A percentile compares a stretch with the other conserved stretches of the same genome.
phyloP scores from a whole-genome alignment of 2,329 filamentous ascomycete species.

The Metarhizium sp. region DNA sequence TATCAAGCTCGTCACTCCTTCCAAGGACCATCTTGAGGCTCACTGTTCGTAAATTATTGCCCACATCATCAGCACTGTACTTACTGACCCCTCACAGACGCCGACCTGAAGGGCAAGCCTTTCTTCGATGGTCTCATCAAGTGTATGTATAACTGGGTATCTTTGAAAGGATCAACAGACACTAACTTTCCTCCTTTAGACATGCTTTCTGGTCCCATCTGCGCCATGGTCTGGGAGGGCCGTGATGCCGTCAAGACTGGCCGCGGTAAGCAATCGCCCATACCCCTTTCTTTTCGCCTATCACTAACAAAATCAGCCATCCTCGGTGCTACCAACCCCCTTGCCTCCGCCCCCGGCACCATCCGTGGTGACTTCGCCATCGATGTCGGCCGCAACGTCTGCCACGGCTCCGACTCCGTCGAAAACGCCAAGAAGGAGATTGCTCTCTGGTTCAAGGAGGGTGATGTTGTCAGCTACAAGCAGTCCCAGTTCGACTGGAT shows the following conservation, averaged over 20 bases:
- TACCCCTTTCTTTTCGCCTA: not conserved
- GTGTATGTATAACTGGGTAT: conserved; percentile 50
- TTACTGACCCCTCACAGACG: conserved; percentile 42
- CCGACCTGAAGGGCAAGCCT: conserved; percentile 83
- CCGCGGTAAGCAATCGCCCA: conserved; percentile 50
- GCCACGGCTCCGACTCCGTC: conserved; percentile 97
- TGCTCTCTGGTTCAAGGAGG: conserved; percentile 90
- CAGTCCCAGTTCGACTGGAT: conserved; percentile 81
- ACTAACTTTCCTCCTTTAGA: conserved; percentile 40
- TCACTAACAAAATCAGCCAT: conserved; percentile 45
- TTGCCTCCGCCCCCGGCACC: conserved; percentile 88
- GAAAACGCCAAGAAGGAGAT: conserved; percentile 99
- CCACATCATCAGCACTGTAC: conserved; percentile 4
- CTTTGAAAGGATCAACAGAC: not conserved
- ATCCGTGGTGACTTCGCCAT: conserved; percentile 93
- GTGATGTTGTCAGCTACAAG: conserved; percentile 81
- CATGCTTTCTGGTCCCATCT: conserved; percentile 95
- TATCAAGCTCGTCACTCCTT: conserved; percentile 87
- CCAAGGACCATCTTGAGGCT: conserved; percentile 93
- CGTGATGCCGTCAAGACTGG: conserved; percentile 98
- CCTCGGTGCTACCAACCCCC: conserved; percentile 98
- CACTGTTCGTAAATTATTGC: conserved; percentile 55
- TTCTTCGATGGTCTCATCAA: conserved; percentile 94
- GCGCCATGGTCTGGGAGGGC: conserved; percentile 99
- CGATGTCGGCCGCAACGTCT: conserved; percentile 86